Evolutionary conservation across 2,329 filamentous ascomycete species (phyloP), one percentile per base, ranked within the genome.

Genomic region (Neurospora crassa): DNA sequence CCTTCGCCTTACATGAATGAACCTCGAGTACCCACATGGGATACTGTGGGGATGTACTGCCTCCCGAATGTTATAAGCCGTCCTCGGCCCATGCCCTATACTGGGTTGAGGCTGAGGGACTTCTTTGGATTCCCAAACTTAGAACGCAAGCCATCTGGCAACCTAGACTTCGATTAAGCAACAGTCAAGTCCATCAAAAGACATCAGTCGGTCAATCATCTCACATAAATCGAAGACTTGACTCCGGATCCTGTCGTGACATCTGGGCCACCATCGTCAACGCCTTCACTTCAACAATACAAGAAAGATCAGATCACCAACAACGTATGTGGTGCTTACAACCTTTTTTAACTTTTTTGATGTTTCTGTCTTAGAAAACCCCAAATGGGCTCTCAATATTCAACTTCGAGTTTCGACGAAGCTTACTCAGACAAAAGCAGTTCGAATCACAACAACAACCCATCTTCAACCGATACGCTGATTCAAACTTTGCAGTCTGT

Each of bases 371-470:
- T 68, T 12, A 4, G 69, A 43, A 47, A 45, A 24, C 40, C 47
- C 29, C 73, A 73, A 68, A 78, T 77, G 76, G 73, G 75, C 69
- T 70, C 74, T 59, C 68, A 67, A 40, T 75, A 73, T 67, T 69
- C 74, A 68, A 69, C 71, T 67, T 73, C 73, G 29, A 67, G 59
- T 68, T 70, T 73, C 70, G 72, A 73, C 69, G 71, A 74, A 63
- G 74, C 72, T 73, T 76, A 75, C 76, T 78, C 74, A 78, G 75
- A 73, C 68, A 74, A 69, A 68, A 68, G 73, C 74, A 78, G 76
- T 67, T 75, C 75, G 41, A 75, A 74, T 75, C 69, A 72, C 43
- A 67, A 70, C 59, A 77, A 74, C 67, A 72, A 74, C 45, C 72
- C 74, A 45, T 76, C 75, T 20, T 74, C 75, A 34, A 76, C 75